phyloP scores from a whole-genome alignment of 495 filamentous ascomycete species.

The Penicillium paradoxum region DNA sequence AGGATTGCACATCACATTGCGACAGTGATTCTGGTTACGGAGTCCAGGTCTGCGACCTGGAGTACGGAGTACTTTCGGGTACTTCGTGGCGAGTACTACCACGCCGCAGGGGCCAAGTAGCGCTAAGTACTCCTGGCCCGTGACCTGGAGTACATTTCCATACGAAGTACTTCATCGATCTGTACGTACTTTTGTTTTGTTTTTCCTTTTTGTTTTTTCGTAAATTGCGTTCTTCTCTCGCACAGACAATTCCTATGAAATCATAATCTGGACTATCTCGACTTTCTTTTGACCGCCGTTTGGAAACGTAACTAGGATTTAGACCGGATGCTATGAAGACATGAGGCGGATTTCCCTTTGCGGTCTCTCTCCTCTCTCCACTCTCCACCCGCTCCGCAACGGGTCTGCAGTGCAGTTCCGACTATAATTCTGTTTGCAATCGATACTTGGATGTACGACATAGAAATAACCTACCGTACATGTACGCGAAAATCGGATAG shows the following conservation, averaged over 20 bases:
- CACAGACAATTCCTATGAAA: background rate
- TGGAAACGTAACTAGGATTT: background rate
- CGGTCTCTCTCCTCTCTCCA: background rate
- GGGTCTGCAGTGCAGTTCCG: background rate
- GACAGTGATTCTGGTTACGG: background rate
- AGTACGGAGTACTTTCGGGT: background rate
- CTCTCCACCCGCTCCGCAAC: background rate
- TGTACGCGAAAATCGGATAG: no score
- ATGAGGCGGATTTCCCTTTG: background rate
- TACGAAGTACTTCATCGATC: background rate
- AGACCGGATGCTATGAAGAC: background rate
- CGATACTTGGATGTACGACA: no score
- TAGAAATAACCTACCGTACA: no score
- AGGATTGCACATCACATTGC: background rate
- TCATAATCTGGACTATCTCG: background rate
- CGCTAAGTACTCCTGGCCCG: background rate
- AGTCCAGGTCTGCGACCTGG: no score
- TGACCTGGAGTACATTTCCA: background rate
- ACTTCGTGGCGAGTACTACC: background rate
- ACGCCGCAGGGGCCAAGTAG: background rate
- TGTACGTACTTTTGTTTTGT: background rate
- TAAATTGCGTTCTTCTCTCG: background rate
- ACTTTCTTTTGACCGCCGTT: conserved; percentile 1
- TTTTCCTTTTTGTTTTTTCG: background rate
- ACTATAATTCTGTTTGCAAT: background rate